Evolutionary conservation across 1,139 yeast genomes (phyloP), one percentile per base, ranked within the genome.

Genomic region (Candida sojae): DNA sequence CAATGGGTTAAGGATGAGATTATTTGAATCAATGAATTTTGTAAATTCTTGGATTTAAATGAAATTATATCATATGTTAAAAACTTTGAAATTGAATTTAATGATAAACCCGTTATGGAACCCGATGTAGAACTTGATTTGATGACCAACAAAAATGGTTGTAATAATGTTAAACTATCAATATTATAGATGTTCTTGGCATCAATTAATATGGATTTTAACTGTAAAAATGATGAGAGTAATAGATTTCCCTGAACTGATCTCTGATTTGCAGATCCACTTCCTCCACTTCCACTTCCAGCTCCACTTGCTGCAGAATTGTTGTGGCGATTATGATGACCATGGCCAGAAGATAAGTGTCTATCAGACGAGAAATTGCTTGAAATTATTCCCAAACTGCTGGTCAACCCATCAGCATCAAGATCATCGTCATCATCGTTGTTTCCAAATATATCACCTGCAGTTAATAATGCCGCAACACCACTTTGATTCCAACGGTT

Each of bases 1-100:
- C 99, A 93, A 61, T 91, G 97, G 0, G 98, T 89, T 50, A 95
- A 77, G 0, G 97, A 87, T 13, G 88, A 80, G 17, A 86, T 79
- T 48, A 86, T 74, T 57, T 84, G 86, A 11, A 83, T 74, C 54
- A 87, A 68, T 28, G 86, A 64, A 45, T 67, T 72, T 44, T 73
- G 76, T 36, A 80, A 52, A 69, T 77, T 70, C 64, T 80, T 64
- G 62, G 82, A 62, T 58, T 61, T 46, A 62, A 67, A 46, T 47
- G 76, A 47, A 67, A 82, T 58, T 37, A 89, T 77, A 34, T 84
- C 82, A 62, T 88, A 86, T 43, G 80, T 79, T 42, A 87, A 66
- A 56, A 92, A 79, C 64, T 88, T 91, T 35, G 86, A 75, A 31
- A 95, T 71, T 2, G 98, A 83, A 48, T 82, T 81, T 50, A 95